Evolutionary conservation across 2,329 filamentous ascomycete species (phyloP).

Genomic region (Chrysoporthe puriensis): DNA sequence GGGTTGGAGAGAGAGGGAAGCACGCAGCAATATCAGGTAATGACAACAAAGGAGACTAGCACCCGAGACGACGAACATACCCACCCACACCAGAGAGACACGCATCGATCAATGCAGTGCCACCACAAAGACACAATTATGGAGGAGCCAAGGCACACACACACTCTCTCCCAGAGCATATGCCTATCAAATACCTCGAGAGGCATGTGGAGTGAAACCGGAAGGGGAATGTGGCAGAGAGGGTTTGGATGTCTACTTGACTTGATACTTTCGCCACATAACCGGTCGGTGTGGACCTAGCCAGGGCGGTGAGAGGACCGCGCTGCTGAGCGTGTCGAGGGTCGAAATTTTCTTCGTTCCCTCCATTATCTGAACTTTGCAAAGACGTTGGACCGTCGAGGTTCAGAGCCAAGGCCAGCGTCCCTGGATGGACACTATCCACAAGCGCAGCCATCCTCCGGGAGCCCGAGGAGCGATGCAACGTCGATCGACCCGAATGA

Average conservation of each 20-base stretch:
- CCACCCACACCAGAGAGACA: slow-evolving; percentile 1
- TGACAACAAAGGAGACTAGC: not conserved
- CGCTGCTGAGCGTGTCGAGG: not conserved
- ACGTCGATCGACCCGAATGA: slow-evolving; percentile 8
- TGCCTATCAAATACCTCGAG: not conserved
- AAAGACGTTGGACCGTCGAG: not conserved
- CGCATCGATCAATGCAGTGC: slow-evolving; percentile 22
- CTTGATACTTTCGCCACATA: not conserved
- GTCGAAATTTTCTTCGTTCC: not conserved
- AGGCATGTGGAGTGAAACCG: not conserved
- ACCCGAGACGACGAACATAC: slow-evolving; percentile 8
- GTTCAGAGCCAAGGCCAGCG: not conserved
- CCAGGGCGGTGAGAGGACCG: not conserved
- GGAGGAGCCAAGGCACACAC: not conserved
- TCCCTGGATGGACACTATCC: not conserved
- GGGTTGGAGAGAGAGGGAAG: not conserved
- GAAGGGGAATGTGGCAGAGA: not conserved
- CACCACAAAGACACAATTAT: slow-evolving; percentile 18
- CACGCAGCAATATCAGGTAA: not conserved
- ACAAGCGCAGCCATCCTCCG: slow-evolving; percentile 1
- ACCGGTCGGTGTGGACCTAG: slow-evolving; percentile 3
- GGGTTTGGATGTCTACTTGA: not conserved
- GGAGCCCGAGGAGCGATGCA: slow-evolving; percentile 8
- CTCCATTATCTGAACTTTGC: not conserved
- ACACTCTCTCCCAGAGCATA: not conserved